phyloP scores from a whole-genome alignment of 192 early-diverging fungal species.

The Gigaspora rosea region DNA sequence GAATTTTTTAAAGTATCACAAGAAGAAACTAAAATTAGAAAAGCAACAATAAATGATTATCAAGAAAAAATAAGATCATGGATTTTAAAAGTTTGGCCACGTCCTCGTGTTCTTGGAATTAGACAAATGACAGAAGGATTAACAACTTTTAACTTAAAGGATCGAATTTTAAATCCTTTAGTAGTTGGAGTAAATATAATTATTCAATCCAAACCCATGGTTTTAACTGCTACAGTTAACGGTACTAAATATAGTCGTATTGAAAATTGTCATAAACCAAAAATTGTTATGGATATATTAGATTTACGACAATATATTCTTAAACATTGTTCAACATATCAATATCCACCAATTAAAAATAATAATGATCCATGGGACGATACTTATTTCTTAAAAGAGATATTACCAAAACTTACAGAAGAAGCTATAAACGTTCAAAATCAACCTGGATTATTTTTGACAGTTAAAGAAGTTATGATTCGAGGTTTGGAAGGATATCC shows the following conservation, averaged over 20 bases:
- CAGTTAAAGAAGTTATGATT: slow-evolving; percentile 3
- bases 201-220: neutral
- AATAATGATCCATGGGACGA: neutral
- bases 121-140: neutral
- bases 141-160: neutral
- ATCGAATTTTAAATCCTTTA: neutral
- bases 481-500: neutral
- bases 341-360: slow-evolving; percentile 1
- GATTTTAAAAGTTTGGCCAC: slow-evolving; percentile 6
- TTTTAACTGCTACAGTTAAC: neutral
- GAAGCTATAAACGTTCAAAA: slow-evolving; percentile 1
- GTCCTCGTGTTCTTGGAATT: neutral
- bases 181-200: neutral
- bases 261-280: neutral
- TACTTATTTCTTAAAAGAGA: neutral
- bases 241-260: neutral
- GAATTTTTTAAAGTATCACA: neutral
- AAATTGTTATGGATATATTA: neutral
- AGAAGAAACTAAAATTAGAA: neutral
- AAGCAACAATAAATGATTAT: neutral
- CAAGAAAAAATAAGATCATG: neutral
- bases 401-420: neutral
- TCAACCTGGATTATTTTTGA: neutral
- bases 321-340: slow-evolving; percentile 7
- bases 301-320: slow-evolving; percentile 5